phyloP scores from a whole-genome alignment of 768 basidiomycete species.

The Lyophyllum shimeji region DNA sequence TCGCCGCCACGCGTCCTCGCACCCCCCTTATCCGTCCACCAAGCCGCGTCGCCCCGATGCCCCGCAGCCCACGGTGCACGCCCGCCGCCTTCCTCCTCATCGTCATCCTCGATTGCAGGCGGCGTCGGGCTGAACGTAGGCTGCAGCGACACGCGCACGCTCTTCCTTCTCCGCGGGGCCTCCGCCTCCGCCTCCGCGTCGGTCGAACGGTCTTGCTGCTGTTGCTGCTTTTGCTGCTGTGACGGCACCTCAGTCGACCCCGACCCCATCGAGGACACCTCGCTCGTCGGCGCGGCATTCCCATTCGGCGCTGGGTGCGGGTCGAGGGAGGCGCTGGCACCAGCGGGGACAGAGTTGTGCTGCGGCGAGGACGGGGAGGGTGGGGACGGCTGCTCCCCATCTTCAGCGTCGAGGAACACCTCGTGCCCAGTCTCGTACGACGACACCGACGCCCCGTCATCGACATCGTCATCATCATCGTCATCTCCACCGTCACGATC shows the following conservation, averaged over 20 bases:
- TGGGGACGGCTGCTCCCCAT: neutral
- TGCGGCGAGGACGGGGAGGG: conserved; percentile 5
- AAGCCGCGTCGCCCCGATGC: neutral
- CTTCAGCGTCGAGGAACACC: conserved; percentile 37
- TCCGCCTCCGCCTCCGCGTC: too few relatives aligned
- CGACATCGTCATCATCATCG: conserved; percentile 23
- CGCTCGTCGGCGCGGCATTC: conserved; percentile 2
- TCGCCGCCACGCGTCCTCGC: conserved; percentile 18
- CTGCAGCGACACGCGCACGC: conserved; percentile 74
- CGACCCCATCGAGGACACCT: neutral
- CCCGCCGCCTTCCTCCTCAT: neutral
- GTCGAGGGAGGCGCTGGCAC: too few relatives aligned
- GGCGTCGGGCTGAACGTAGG: conserved; percentile 77
- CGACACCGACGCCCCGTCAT: conserved; percentile 50
- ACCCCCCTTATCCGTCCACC: conserved; percentile 16
- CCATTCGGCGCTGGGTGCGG: neutral
- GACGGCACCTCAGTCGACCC: neutral
- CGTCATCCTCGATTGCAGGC: conserved; percentile 57
- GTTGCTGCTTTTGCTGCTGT: too few relatives aligned
- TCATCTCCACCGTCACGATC: too few relatives aligned
- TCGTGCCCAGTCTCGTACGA: conserved; percentile 72
- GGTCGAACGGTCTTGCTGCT: too few relatives aligned
- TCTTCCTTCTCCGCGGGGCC: conserved; percentile 50
- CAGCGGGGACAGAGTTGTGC: neutral
- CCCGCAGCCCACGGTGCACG: neutral